Evolutionary conservation across 345 rosid genomes (phyloP), one percentile per base, ranked within the genome.

Genomic region (Gynandropsis gynandra): DNA sequence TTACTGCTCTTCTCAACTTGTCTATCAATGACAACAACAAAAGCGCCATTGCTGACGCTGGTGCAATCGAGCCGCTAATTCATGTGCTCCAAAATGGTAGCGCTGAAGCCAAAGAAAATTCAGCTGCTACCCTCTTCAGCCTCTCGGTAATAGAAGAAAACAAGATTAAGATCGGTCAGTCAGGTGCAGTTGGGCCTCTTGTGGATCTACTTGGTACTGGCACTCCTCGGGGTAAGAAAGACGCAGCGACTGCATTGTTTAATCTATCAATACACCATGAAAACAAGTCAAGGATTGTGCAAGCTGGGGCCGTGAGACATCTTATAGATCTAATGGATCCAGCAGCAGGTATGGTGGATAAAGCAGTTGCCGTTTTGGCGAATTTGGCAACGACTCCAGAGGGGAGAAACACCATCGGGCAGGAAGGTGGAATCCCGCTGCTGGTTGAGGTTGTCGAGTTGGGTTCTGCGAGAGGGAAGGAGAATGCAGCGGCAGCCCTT

Each of bases 401-500:
- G 70, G 97, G 99, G 29, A 76, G 94, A 76, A 59, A 66, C 35
- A 83, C 84, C 5, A 93, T 93, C 11, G 97, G 94, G 47, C 89
- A 71, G 71, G 88, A 76, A 64, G 65, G 75, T 0, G 97, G 99
- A 51, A 83, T 93, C 19, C 78, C 83, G 4, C 83, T 85, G 42
- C 74, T 93, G 43, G 95, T 93, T 21, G 94, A 93, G 79, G 97
- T 93, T 20, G 99, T 93, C 38, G 99, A 93, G 65, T 65, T 93
- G 71, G 99, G 97, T 46, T 93, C 99, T 18, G 76, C 83, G n/a
- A 85, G 97, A 73, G 99, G 95, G 45, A 93, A 85, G 75, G 97
- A 88, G 58, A 83, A 85, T 66, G 94, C 99, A 0, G 97, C 99
- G 0, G 97, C 99, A n/a, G 95, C 99, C 52, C 94, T 93, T 50